A percentile compares a stretch with the other conserved stretches of the same genome.
These are phyloP conservation scores for Xylaria venustula DNA, from an alignment of 495 filamentous ascomycete genomes.

Conservation along the genomic window DNA sequence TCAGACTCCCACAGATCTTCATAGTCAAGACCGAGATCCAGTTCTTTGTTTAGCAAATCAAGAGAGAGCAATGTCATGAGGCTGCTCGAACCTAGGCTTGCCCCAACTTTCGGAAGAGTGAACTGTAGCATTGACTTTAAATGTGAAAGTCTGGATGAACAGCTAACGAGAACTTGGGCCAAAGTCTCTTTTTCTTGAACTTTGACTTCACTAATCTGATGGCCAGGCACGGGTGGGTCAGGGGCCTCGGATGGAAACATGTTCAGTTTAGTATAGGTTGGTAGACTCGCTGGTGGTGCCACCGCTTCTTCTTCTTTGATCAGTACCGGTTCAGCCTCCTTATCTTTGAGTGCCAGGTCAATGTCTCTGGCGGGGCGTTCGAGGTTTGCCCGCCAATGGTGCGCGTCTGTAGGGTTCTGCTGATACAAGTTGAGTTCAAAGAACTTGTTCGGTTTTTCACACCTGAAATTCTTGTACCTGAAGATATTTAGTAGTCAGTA, in stretches of 20 bases:
- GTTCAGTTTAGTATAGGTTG: not conserved
- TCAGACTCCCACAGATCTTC: not conserved
- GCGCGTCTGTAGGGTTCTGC: conserved; percentile 35
- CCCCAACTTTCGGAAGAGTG: not conserved
- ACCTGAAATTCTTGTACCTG: conserved; percentile 38
- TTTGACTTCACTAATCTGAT: not conserved
- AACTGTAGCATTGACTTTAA: not conserved
- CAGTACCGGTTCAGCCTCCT: not conserved
- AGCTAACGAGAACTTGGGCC: not conserved
- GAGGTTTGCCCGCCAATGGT: conserved; percentile 36
- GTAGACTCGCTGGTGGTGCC: not conserved
- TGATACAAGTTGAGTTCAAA: conserved; percentile 41
- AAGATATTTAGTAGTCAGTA: not conserved
- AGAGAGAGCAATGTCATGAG: not conserved
- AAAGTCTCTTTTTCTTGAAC: not conserved
- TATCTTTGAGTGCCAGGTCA: conserved; percentile 15
- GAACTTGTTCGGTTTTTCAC: conserved; percentile 34
- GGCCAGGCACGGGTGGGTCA: not conserved
- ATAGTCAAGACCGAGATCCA: not conserved
- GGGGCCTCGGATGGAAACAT: not conserved
- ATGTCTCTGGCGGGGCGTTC: conserved; percentile 30
- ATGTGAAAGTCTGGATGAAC: not conserved
- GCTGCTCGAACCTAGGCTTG: not conserved
- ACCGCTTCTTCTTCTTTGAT: not conserved
- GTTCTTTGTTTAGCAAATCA: not conserved